Evolutionary conservation across 2,329 filamentous ascomycete species (phyloP).

Genomic region (Torrubiellomyces zombiae): DNA sequence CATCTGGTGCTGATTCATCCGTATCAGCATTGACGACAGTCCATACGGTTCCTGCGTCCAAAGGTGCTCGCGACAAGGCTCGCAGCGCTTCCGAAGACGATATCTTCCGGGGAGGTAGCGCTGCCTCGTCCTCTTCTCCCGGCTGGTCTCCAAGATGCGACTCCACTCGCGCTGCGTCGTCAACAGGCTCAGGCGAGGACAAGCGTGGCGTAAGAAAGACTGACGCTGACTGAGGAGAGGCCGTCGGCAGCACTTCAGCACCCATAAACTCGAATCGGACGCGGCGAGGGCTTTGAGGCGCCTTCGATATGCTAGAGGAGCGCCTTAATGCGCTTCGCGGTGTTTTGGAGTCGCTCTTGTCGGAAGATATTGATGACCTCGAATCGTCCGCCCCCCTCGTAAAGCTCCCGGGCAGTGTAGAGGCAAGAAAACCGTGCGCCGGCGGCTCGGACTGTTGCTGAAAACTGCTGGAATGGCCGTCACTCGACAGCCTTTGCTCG

Average conservation of each 20-base stretch:
- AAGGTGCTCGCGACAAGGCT: conserved; percentile 31
- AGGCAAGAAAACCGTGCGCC: conserved; percentile 13
- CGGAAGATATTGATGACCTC: conserved; percentile 33
- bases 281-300: conserved; percentile 36
- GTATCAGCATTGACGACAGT: conserved; percentile 25
- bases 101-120: conserved; percentile 31
- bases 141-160: conserved; percentile 20
- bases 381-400: conserved; percentile 25
- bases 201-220: conserved; percentile 14
- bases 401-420: conserved; percentile 17
- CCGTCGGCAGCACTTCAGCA: conserved; percentile 41
- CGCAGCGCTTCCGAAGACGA: conserved; percentile 38
- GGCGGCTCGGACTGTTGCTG: conserved; percentile 4
- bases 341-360: conserved; percentile 31
- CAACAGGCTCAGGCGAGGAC: conserved; percentile 9
- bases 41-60: conserved; percentile 35
- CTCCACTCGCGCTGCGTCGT: conserved; percentile 12
- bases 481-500: conserved; percentile 5
- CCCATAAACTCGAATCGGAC: conserved; percentile 47
- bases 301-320: conserved; percentile 33
- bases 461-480: conserved; percentile 7
- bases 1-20: conserved; percentile 10
- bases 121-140: conserved; percentile 23
- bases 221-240: conserved; percentile 31
- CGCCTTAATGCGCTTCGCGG: conserved; percentile 41